phyloP scores from a whole-genome alignment of 208 protist species.

The Tritrichomonas foetus region DNA sequence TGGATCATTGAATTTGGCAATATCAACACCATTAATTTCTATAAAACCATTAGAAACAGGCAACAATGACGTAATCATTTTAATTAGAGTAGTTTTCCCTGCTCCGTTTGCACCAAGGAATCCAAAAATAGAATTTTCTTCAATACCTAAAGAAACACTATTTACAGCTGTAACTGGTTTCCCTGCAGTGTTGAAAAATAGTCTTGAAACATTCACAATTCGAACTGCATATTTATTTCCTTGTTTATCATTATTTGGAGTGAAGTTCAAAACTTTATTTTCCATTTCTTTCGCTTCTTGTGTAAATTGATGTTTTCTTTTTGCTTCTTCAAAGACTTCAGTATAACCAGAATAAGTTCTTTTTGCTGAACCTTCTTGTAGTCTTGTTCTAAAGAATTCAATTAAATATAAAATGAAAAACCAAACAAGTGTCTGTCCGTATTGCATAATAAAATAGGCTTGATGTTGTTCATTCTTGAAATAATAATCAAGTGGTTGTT shows the following conservation, averaged over 20 bases:
- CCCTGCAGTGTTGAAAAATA: conserved; percentile 26
- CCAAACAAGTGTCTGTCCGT: not conserved
- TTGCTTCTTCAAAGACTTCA: not conserved
- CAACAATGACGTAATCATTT: conserved; percentile 43
- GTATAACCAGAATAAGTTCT: not conserved
- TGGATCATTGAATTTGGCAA: not conserved
- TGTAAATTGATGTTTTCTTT: conserved; percentile 28
- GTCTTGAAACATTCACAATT: not conserved
- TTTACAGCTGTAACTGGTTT: conserved; percentile 14
- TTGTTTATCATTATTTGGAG: not conserved
- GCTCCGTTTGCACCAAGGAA: conserved; percentile 35
- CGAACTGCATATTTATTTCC: not conserved
- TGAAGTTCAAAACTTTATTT: not conserved
- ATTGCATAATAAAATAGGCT: not conserved
- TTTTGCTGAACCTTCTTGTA: not conserved
- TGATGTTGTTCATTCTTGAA: not conserved
- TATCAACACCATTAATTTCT: not conserved
- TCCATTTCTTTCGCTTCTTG: conserved; percentile 24
- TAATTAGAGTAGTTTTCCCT: conserved; percentile 32
- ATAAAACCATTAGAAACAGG: conserved; percentile 37
- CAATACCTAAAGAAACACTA: not conserved
- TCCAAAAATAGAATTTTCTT: not conserved
- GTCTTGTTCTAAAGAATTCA: not conserved
- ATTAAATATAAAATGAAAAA: not conserved
- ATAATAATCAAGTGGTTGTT: not conserved